A percentile compares a stretch with the other conserved stretches of the same genome.
phyloP scores from a whole-genome alignment of 2,329 filamentous ascomycete species.

The Talaromyces albobiverticillius region DNA sequence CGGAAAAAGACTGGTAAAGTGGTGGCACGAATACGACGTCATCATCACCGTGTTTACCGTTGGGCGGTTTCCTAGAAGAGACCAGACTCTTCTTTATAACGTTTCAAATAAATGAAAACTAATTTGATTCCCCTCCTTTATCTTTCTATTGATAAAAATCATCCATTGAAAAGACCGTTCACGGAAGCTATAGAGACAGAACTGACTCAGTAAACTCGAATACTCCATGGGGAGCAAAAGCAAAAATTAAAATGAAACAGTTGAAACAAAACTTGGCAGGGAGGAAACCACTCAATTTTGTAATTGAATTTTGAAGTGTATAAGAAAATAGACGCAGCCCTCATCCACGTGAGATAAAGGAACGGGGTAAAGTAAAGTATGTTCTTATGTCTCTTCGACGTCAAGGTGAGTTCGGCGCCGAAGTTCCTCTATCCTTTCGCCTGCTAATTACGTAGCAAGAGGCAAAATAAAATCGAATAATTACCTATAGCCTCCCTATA shows the following conservation, averaged over 20 bases:
- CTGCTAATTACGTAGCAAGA: no score
- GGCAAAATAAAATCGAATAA: no score
- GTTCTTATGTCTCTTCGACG: not conserved
- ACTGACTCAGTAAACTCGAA: not conserved
- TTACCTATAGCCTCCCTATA: no score
- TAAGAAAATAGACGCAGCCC: not conserved
- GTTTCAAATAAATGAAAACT: constrained; percentile 27
- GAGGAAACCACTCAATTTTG: not conserved
- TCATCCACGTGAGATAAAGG: not conserved
- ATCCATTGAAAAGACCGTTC: not conserved
- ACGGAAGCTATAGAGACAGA: not conserved
- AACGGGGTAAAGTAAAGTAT: not conserved
- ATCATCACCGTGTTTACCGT: constrained; percentile 6
- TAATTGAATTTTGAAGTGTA: not conserved
- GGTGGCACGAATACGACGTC: constrained; percentile 3
- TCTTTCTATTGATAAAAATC: not conserved
- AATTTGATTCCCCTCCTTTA: not conserved
- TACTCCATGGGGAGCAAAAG: not conserved
- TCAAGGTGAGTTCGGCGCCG: no score
- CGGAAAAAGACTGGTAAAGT: constrained; percentile 16
- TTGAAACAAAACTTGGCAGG: not conserved
- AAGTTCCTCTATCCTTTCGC: no score
- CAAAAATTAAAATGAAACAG: not conserved
- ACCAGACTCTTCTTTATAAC: constrained; percentile 35
- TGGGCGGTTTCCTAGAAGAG: constrained; percentile 22